These are phyloP conservation scores for Porcisia hertigi DNA, from an alignment of 208 protist genomes.

Conservation along the genomic window DNA sequence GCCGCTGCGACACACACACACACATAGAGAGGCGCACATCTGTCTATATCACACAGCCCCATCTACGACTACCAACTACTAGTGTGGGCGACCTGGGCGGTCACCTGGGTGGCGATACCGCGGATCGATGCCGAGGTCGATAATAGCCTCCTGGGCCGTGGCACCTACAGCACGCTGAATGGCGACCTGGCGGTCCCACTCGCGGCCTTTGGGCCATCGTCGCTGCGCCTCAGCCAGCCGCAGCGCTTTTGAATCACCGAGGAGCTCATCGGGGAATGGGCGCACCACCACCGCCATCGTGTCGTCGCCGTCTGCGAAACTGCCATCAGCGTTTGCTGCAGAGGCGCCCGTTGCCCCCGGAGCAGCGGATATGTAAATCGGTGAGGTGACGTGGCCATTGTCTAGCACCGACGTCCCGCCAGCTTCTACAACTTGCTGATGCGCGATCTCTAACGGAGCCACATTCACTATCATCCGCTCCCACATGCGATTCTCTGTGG, in stretches of 20 bases:
- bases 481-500: conserved; percentile 37
- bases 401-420: conserved; percentile 37
- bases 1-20: neutral
- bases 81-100: conserved; percentile 22
- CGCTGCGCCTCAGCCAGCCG: conserved; percentile 21
- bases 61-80: neutral
- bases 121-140: conserved; percentile 63
- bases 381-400: conserved; percentile 34
- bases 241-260: conserved; percentile 7
- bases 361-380: conserved; percentile 19
- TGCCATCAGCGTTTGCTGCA: neutral
- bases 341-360: neutral
- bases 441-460: conserved; percentile 21
- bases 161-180: conserved; percentile 51
- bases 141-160: conserved; percentile 73
- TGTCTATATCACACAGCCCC: neutral
- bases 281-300: conserved; percentile 52
- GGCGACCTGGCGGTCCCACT: conserved; percentile 84
- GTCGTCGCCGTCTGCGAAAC: neutral
- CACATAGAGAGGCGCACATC: neutral
- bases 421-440: neutral
- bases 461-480: conserved; percentile 28
- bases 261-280: conserved; percentile 42
- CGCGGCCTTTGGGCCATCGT: conserved; percentile 52
- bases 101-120: conserved; percentile 75